Percentiles rank a stretch among this genome's conserved stretches.
These are phyloP conservation scores for Hibiscus trionum DNA, from an alignment of 345 rosid species.

Conservation along the genomic window DNA sequence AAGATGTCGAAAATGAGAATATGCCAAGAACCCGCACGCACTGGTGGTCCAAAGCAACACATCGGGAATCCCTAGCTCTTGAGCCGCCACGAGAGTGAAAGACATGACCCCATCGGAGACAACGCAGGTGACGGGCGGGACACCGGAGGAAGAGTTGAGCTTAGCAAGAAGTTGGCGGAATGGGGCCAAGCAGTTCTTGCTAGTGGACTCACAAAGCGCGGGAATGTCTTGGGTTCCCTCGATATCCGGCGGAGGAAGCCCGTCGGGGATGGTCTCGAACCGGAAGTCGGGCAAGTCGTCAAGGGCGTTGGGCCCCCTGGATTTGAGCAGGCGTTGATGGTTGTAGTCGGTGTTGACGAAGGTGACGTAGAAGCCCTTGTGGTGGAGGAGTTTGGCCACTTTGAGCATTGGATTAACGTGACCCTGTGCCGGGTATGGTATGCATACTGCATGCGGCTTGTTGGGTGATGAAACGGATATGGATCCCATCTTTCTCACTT, in stretches of 20 bases:
- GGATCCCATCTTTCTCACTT: neutral
- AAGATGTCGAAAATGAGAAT: neutral
- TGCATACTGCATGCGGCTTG: constrained; percentile 27
- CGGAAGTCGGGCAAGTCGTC: constrained; percentile 4
- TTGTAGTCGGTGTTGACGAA: constrained; percentile 11
- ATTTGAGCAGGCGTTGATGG: constrained; percentile 11
- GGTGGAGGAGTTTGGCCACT: constrained; percentile 35
- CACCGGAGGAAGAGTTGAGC: constrained; percentile 12
- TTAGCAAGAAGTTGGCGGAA: constrained; percentile 17
- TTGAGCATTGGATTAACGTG: constrained; percentile 30
- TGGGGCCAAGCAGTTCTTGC: constrained; percentile 19
- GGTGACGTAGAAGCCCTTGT: constrained; percentile 30
- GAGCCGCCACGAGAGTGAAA: neutral
- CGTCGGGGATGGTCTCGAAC: constrained; percentile 10
- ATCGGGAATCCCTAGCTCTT: neutral
- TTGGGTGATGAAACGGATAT: neutral
- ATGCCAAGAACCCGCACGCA: neutral
- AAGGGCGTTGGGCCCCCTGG: constrained; percentile 2
- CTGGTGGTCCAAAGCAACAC: neutral
- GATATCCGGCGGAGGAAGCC: constrained; percentile 5
- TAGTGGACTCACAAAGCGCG: constrained; percentile 13
- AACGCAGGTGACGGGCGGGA: constrained; percentile 24
- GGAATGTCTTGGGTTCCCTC: constrained; percentile 16
- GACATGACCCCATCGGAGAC: constrained; percentile 13
- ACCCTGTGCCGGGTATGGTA: constrained; percentile 39